Evolutionary conservation across 768 basidiomycete genomes (phyloP).

Genomic region (Podaxis pistillaris): DNA sequence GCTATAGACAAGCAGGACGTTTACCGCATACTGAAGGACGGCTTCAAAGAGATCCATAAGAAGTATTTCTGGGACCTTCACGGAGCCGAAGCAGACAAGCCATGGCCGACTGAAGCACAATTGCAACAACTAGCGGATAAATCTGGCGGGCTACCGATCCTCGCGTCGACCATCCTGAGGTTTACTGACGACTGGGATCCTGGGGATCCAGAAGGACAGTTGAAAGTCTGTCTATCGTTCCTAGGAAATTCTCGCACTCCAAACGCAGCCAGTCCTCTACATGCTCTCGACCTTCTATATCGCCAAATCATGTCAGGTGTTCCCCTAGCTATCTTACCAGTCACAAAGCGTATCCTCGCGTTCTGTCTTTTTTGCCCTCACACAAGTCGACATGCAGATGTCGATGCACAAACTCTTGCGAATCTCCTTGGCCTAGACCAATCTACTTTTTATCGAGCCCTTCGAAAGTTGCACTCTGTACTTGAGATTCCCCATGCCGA

Average conservation of each 20-base stretch:
- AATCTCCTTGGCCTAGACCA: background rate
- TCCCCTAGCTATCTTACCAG: background rate
- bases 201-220: conserved; percentile 1
- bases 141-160: background rate
- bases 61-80: background rate
- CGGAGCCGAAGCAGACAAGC: background rate
- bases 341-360: no score
- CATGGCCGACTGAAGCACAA: background rate
- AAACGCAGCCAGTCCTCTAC: background rate
- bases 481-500: background rate
- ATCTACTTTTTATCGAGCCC: background rate
- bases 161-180: background rate
- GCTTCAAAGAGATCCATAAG: background rate
- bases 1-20: background rate
- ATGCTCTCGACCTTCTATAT: background rate
- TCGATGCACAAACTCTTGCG: no score
- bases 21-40: background rate
- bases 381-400: no score
- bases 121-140: background rate
- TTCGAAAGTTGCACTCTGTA: background rate
- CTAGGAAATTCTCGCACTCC: background rate
- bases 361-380: no score
- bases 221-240: background rate
- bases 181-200: background rate
- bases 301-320: background rate